These are phyloP conservation scores for Noccaea caerulescens DNA, from an alignment of 345 rosid genomes.

Conservation along the genomic window DNA sequence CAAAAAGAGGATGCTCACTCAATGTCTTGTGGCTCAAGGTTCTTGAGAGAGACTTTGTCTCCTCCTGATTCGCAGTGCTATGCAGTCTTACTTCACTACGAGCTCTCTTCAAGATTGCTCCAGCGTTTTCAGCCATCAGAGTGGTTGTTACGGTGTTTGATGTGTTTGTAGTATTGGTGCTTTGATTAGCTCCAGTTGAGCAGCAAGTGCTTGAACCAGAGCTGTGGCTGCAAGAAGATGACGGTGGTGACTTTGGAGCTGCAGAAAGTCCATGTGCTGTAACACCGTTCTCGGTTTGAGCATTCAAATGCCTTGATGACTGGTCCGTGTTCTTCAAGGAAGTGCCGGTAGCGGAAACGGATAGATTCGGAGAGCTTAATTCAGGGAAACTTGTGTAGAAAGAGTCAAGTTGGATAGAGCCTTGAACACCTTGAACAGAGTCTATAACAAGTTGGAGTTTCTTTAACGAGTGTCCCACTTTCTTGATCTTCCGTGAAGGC, in stretches of 20 bases:
- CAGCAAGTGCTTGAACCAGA: conserved; percentile 75
- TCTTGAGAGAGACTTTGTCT: conserved; percentile 57
- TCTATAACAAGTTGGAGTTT: conserved; percentile 93
- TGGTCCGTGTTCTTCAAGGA: conserved; percentile 43
- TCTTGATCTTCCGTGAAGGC: conserved; percentile 97
- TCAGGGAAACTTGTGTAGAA: conserved; percentile 91
- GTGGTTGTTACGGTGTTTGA: conserved; percentile 35
- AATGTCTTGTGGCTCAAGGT: conserved; percentile 69
- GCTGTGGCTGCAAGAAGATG: conserved; percentile 84
- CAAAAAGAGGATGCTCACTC: conserved; percentile 47
- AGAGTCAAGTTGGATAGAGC: conserved; percentile 81
- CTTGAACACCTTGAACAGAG: conserved; percentile 90
- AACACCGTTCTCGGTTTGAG: conserved; percentile 51
- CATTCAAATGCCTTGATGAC: conserved; percentile 43
- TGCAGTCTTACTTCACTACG: conserved; percentile 61
- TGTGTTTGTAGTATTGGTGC: conserved; percentile 40
- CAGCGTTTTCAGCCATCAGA: conserved; percentile 46
- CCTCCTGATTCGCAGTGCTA: conserved; percentile 54
- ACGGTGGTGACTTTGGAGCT: conserved; percentile 59
- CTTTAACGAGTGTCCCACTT: conserved; percentile 91
- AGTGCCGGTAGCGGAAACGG: conserved; percentile 34
- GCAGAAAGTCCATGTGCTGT: conserved; percentile 49
- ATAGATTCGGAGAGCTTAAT: conserved; percentile 62
- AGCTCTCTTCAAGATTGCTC: conserved; percentile 60
- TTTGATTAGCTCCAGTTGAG: conserved; percentile 67